These are phyloP conservation scores for Sphaerulina musiva DNA, from an alignment of 2,329 filamentous ascomycete species.

Conservation along the genomic window DNA sequence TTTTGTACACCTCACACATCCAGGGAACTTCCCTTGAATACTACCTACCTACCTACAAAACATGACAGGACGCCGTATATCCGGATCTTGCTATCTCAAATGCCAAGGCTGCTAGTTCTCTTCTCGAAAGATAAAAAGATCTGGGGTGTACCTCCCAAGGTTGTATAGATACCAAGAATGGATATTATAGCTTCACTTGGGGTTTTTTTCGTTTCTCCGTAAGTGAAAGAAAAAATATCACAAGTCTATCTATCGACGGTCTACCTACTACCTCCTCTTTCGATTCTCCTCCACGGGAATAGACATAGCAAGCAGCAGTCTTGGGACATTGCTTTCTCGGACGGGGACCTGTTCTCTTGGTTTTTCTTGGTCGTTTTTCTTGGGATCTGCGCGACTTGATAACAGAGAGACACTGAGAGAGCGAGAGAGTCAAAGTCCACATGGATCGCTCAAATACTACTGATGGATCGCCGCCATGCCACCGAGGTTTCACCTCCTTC, in stretches of 20 bases:
- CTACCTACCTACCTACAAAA: too few relatives aligned
- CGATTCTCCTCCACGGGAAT: too few relatives aligned
- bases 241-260: constrained; percentile 1
- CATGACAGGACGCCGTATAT: too few relatives aligned
- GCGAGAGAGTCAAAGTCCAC: not conserved
- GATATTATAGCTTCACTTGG: not conserved
- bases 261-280: constrained; percentile 3
- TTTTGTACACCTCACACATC: too few relatives aligned
- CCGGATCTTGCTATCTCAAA: too few relatives aligned
- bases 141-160: too few relatives aligned
- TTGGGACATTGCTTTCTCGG: not conserved
- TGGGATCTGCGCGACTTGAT: constrained; percentile 1
- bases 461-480: not conserved
- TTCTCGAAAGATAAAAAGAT: too few relatives aligned
- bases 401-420: not conserved
- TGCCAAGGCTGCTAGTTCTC: too few relatives aligned
- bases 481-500: too few relatives aligned
- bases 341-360: too few relatives aligned
- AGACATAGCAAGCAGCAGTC: not conserved
- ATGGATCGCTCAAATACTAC: not conserved
- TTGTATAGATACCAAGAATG: not conserved
- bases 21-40: too few relatives aligned
- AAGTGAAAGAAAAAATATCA: not conserved
- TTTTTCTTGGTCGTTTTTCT: too few relatives aligned
- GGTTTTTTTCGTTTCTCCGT: not conserved